Evolutionary conservation across 2,329 filamentous ascomycete species (phyloP), one percentile per base, ranked within the genome.

Genomic region (Aspergillus jensenii): DNA sequence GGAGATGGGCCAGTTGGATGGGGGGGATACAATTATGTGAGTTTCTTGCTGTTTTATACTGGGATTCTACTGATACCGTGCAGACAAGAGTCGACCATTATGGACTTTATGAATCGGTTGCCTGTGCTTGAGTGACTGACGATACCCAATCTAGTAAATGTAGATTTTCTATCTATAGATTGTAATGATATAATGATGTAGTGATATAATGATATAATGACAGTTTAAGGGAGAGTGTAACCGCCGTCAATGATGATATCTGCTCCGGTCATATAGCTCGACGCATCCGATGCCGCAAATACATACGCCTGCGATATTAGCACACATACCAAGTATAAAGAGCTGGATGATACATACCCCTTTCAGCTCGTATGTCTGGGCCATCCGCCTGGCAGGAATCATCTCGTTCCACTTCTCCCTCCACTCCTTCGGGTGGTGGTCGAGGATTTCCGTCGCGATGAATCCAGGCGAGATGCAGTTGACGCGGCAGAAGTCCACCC

Each of bases 181-280:
- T 4, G 9, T 27, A 27, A 27, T 27, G 25, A 27, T 8, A 1
- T 27, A 31, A 31, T 11, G 27, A 11, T 27, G 9, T 27, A 6
- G n/a, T 15, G 5, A 43, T 8, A 1, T 27, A 31, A 31, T 11
- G 27, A 11, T 27, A 27, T 27, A 6, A 27, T 15, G 5, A 43
- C 43, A 7, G 5, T n/a, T 33, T 48, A 72, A 27, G 68, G 70
- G 9, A 72, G 52, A 7, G 76, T 78, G 57, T 81, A 81, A 3
- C 79, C 78, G 25, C 79, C 79, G 56, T 81, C 79, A 55, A 81
- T 76, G 25, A 81, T 67, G 14, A 81, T 63, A 52, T 81, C 75
- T 3, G 78, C 72, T 33, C 79, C 79, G 11, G 79, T 81, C 72
- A 79, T 80, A 57, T 81, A 81, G 47, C 74, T 77, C 47, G 75